phyloP scores from a whole-genome alignment of 345 rosid genomes.

The Salix viminalis region DNA sequence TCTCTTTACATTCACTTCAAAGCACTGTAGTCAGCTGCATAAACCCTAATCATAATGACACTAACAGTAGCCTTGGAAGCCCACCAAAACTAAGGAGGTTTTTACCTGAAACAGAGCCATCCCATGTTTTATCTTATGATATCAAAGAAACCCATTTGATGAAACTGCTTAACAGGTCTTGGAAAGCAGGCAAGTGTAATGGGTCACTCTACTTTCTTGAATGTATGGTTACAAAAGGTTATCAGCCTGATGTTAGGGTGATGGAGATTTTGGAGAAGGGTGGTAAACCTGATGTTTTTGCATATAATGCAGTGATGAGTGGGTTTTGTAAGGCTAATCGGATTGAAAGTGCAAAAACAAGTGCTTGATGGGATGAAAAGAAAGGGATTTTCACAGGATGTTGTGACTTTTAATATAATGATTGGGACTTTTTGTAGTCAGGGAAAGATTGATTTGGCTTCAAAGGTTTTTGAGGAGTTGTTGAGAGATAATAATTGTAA shows the following conservation, averaged over 20 bases:
- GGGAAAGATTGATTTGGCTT: constrained; percentile 62
- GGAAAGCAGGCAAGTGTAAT: constrained; percentile 50
- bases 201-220: constrained; percentile 75
- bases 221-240: constrained; percentile 53
- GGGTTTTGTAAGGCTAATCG: constrained; percentile 75
- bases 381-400: constrained; percentile 64
- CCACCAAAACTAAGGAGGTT: constrained; percentile 14
- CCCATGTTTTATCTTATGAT: constrained; percentile 50
- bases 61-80: constrained; percentile 8
- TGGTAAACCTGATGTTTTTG: constrained; percentile 69
- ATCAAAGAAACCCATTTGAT: constrained; percentile 53
- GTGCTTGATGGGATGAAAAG: constrained; percentile 67
- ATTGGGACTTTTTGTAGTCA: constrained; percentile 67
- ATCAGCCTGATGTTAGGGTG: constrained; percentile 67
- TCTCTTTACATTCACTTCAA: constrained; percentile 28
- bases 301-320: constrained; percentile 77
- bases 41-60: constrained; percentile 7
- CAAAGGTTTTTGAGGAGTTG: constrained; percentile 54
- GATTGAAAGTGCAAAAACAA: constrained; percentile 49
- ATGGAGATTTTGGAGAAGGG: constrained; percentile 69
- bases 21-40: constrained; percentile 18
- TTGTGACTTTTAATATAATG: constrained; percentile 76
- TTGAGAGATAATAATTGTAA: constrained; percentile 55
- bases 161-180: constrained; percentile 53
- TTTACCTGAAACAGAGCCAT: constrained; percentile 38